Base-by-base conservation (phyloP, 1,284 basidiomycete species). In the Cryptococcus deneoformans region DNA sequence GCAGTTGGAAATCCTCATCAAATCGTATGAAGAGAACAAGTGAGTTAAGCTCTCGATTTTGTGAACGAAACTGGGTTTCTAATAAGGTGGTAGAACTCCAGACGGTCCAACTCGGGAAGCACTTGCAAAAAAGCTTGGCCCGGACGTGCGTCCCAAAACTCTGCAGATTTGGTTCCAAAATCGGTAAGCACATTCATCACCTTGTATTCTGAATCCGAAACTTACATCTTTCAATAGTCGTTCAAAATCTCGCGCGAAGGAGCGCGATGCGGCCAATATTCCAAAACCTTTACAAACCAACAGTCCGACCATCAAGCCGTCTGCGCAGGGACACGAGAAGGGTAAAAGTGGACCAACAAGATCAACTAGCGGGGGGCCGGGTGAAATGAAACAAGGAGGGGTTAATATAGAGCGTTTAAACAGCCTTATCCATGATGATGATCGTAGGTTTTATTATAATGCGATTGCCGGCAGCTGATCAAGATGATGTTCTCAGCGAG, bases 111-210 rank as follows among this genome's bases (percentile, higher is more conserved):
- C 62, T 2, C 50, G 71, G 38, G 69, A 69, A 45, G 55, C 51
- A 9, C 51, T 71, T 14, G 68, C 67, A 2, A 65, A 60, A 38
- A 53, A 52, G 20, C 50, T 73, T 9, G 69, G 71, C 8, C 54
- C 58, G 2, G 68, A 67, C 24, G 55, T 70, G 10, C 52, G 57
- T 34, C 57, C 61, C 2, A 70, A 71, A 51, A 71, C 71, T 1
- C 55, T 73, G 9, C 69, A 72, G 46, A 70, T 72, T 24, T 73
- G 71, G 71, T 73, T 73, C 43, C 70, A 72, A 55, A 73, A 73
- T 50, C 53, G 71, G 68, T 71, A n/a, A 56, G 64, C 52, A 11
- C 16, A 20, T 43, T 29, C 29, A 29, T 29, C 29, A 29, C 29
- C 29, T 29, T 29, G 29, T 29, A 29, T 29, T 4, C 3, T 4